These are phyloP conservation scores for Saccharomycopsis fermentans DNA, from an alignment of 805 yeast genomes.

Conservation along the genomic window DNA sequence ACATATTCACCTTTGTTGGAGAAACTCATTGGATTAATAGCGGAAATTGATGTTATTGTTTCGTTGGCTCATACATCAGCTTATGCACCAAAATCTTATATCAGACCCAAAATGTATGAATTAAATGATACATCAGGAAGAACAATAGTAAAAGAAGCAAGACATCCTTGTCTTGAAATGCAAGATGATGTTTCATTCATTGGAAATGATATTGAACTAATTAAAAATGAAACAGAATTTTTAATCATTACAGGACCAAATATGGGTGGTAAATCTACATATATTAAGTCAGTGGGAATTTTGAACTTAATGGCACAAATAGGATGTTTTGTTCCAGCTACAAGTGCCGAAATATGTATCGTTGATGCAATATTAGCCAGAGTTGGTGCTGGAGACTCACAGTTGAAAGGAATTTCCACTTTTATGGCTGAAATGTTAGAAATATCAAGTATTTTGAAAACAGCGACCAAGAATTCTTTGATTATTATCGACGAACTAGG, in stretches of 20 bases:
- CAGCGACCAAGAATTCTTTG: conserved; percentile 69
- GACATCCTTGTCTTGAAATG: conserved; percentile 92
- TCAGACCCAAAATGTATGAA: conserved; percentile 60
- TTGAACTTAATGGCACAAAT: conserved; percentile 80
- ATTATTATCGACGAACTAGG: conserved; percentile 93
- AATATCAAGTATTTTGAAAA: conserved; percentile 74
- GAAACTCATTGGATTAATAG: conserved; percentile 50
- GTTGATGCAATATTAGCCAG: conserved; percentile 91
- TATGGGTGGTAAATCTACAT: conserved; percentile 96
- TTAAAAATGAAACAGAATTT: conserved; percentile 52
- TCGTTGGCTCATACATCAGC: conserved; percentile 80
- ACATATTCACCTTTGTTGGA: conserved; percentile 76
- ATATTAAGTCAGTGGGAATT: conserved; percentile 82
- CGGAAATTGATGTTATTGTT: conserved; percentile 73
- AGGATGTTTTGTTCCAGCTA: conserved; percentile 82
- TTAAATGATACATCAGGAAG: conserved; percentile 36
- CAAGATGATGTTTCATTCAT: conserved; percentile 88
- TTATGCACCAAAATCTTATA: conserved; percentile 74
- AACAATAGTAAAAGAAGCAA: conserved; percentile 56
- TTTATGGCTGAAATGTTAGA: conserved; percentile 96
- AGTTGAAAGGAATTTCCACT: conserved; percentile 91
- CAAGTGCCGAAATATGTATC: conserved; percentile 65
- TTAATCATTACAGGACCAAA: conserved; percentile 90
- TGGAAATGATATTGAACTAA: conserved; percentile 74
- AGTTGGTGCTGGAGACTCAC: conserved; percentile 99